Evolutionary conservation across 2,329 filamentous ascomycete species (phyloP), one percentile per base, ranked within the genome.

Genomic region (Paraconiothyrium sp.): DNA sequence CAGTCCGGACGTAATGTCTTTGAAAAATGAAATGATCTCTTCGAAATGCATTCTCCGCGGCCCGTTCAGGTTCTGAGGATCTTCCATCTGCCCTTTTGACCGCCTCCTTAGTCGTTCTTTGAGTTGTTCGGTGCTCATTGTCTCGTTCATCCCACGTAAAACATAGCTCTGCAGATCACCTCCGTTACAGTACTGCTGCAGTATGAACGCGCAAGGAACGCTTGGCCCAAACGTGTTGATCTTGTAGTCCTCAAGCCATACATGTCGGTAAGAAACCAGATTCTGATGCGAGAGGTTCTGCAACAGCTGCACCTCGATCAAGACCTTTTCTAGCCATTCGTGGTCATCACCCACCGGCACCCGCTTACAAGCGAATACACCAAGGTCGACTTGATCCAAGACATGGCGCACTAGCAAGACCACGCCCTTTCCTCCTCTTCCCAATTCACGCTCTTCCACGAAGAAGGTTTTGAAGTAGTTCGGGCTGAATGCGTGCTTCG

Each of bases 131-230:
- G 92, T 92, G 8, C 92, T 93, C 0, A 82, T 73, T 0, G 84
- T 84, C 52, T 88, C 85, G 54, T 87, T 86, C 0, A 82, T 81
- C 6, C 89, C 86, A 7, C 90, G 89, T n/a, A 94, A 83, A 16
- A 99, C 88, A 75, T 97, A 96, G 65, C 91, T 89, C 61, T 97
- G 90, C 20, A 99, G 84, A 74, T 99, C 95, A 16, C 95, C 95
- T 1, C 90, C 86, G 75, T 99, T 98, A 81, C 96, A 99, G 72
- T 97, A 99, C 74, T 99, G 94, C 76, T 99, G 95, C 8, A 99
- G 85, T 60, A 99, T 99, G 76, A 97, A 99, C 4, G 94, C 93
- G 72, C 94, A 98, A 11, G 93, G 93, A 0, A 99, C 93, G 58
- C 89, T 93, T 0, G 96, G 95, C 0, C 93, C 92, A 76, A 99